phyloP scores from a whole-genome alignment of 805 yeast genomes.

The Nakazawaea siamensis region DNA sequence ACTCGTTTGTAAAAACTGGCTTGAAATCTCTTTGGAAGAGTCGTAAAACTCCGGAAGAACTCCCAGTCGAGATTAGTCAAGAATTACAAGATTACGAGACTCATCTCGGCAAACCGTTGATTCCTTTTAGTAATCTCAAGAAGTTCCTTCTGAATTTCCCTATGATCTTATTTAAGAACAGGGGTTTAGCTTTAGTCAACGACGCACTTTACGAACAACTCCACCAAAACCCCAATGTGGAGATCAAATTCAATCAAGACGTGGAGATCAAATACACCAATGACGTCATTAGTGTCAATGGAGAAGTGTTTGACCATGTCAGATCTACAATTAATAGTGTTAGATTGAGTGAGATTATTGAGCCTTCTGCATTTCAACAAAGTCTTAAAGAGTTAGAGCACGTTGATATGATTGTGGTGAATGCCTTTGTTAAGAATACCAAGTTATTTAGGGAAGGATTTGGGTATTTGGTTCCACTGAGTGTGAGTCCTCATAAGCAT shows the following conservation, averaged over 20 bases:
- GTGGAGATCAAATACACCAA: slow-evolving; percentile 13
- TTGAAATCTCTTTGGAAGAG: background rate
- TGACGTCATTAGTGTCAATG: slow-evolving; percentile 2
- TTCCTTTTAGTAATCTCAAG: slow-evolving; percentile 29
- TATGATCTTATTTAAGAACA: slow-evolving; percentile 43
- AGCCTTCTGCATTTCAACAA: slow-evolving; percentile 8
- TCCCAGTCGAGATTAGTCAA: slow-evolving; percentile 15
- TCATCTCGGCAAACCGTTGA: slow-evolving; percentile 26
- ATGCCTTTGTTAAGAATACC: slow-evolving; percentile 48
- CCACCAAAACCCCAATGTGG: slow-evolving; percentile 29
- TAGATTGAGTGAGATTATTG: slow-evolving; percentile 26
- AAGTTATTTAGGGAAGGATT: slow-evolving; percentile 51
- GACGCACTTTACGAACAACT: slow-evolving; percentile 30
- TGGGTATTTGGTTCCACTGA: slow-evolving; percentile 78
- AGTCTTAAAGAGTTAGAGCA: slow-evolving; percentile 24
- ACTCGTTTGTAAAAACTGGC: background rate
- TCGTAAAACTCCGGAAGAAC: slow-evolving; percentile 4
- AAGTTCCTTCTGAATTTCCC: slow-evolving; percentile 43
- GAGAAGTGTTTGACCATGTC: slow-evolving; percentile 39
- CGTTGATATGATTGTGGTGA: slow-evolving; percentile 53
- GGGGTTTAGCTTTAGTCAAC: slow-evolving; percentile 52
- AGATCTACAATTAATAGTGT: slow-evolving; percentile 49
- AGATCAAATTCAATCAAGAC: slow-evolving; percentile 18
- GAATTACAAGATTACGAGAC: slow-evolving; percentile 29
- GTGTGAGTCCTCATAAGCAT: slow-evolving; percentile 37